Base-by-base conservation (phyloP, 768 basidiomycete species). In the Russula sp. region DNA sequence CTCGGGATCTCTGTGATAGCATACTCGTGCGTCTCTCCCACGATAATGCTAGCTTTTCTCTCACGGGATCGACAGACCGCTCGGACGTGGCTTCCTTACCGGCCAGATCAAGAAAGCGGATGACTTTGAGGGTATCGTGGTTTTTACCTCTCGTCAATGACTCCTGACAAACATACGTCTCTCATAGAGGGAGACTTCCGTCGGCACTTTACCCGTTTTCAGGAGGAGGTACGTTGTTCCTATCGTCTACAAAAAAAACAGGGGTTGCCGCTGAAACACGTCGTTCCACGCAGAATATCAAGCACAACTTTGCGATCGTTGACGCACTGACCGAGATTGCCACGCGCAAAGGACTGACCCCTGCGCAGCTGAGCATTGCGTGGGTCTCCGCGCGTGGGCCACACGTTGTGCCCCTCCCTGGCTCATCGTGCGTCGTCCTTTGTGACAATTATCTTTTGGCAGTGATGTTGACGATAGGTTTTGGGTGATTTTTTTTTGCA, bases 1-100 rank as follows among this genome's bases (percentile, higher is more conserved):
- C 77, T 84, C n/a, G 79, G 78, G 0, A 75, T 86, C 53, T 71
- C 83, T 5, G 77, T 87, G n/a, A 69, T 81, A 13, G 85, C 79
- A 35, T 87, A 88, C 68, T 81, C 83, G 79, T 80, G 56, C 11
- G 77, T 29, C 4, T 2, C 7, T n/a, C 39, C 69, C 7, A 29
- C 25, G 25, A 29, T 29, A 29, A 29, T 29, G 25, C 25, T 29
- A 29, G 25, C 25, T 29, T 29, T 29, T 29, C 3, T 29, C 25
- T 29, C 25, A 29, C 25, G 25, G 25, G 25, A 29, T 29, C 25
- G 39, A 52, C 69, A 85, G 79, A 38, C 82, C 83, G 0, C 75
- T 84, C 1, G 82, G 83, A 6, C 73, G 75, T 18, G 82, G 83
- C 3, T 75, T 83, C 69, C 72, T 85, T 36, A 79, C 80, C 0